These are phyloP conservation scores for Teunomyces aglyptinius DNA, from an alignment of 805 yeast species.

Conservation along the genomic window DNA sequence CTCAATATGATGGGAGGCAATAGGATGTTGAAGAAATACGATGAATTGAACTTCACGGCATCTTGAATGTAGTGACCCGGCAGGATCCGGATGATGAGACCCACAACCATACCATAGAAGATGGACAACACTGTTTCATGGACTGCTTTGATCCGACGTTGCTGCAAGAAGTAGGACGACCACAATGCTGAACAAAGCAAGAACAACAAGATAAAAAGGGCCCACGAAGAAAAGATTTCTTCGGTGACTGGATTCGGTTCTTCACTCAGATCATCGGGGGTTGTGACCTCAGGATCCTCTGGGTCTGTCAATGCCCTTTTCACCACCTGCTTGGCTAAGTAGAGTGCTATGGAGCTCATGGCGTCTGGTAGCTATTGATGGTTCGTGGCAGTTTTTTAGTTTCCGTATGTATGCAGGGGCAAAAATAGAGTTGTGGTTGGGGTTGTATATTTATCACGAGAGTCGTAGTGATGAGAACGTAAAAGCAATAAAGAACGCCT, in stretches of 20 bases:
- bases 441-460: background rate
- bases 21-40: slow-evolving; percentile 89
- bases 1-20: slow-evolving; percentile 95
- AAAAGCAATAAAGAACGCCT: too few relatives aligned
- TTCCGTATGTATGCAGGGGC: background rate
- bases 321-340: slow-evolving; percentile 24
- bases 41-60: slow-evolving; percentile 90
- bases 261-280: slow-evolving; percentile 56
- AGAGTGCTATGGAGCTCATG: slow-evolving; percentile 28
- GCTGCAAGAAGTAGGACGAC: slow-evolving; percentile 93
- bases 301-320: slow-evolving; percentile 37
- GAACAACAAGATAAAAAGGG: slow-evolving; percentile 79
- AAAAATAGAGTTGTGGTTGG: background rate
- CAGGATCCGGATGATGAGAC: slow-evolving; percentile 79
- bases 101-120: slow-evolving; percentile 95
- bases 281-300: slow-evolving; percentile 40
- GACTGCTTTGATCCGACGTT: slow-evolving; percentile 86
- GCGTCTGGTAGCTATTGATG: background rate
- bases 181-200: slow-evolving; percentile 85
- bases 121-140: slow-evolving; percentile 97
- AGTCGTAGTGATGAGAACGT: too few relatives aligned
- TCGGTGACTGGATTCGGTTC: slow-evolving; percentile 83
- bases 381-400: slow-evolving; percentile 4
- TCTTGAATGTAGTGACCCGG: slow-evolving; percentile 98
- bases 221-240: slow-evolving; percentile 97